Evolutionary conservation across 306 rosid species (phyloP), one percentile per base, ranked within the genome.

Genomic region (Quercus dentata): DNA sequence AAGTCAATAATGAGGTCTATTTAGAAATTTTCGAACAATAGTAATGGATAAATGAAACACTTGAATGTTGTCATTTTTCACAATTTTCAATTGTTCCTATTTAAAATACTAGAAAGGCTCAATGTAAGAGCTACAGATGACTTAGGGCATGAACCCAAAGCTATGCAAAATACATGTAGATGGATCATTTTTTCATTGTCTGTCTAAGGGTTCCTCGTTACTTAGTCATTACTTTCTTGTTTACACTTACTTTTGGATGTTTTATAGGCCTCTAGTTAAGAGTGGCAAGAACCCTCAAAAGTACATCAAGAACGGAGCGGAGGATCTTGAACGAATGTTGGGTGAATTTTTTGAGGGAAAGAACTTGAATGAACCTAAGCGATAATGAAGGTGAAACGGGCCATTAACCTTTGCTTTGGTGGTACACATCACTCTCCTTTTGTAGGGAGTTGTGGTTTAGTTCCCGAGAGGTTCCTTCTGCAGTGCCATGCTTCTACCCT

Each of bases 271-370:
- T 62, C 71, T 92, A 9, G 96, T 95, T 73, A 97, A 93, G 87
- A 92, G 54, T 70, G 99, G 94, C 56, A 95, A 91, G 92, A 90
- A 77, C 78, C 94, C 97, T 67, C 98, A 91, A 78, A 95, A 93
- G 89, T 93, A 90, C 85, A 87, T 90, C 67, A 88, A 90, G 78
- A 91, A 89, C 87, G 78, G 88, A 0, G 89, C 97, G 1, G 99
- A 95, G 83, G 99, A 95, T 89, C 92, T 95, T 12, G 99, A 95
- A 61, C 81, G 97, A n/a, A 95, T 95, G 99, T 65, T 95, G 81
- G 96, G 98, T 7, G 98, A 95, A 69, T 95, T 93, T 88, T 95
- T 93, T 6, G 99, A 95, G 86, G 99, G 99, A 51, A 95, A 90
- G 85, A 93, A 79, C 69, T 41, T 93, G 83, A 91, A 51, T 4